Conservation (phyloP, 108 stramenopile species). For the Ochromonas danica region DNA sequence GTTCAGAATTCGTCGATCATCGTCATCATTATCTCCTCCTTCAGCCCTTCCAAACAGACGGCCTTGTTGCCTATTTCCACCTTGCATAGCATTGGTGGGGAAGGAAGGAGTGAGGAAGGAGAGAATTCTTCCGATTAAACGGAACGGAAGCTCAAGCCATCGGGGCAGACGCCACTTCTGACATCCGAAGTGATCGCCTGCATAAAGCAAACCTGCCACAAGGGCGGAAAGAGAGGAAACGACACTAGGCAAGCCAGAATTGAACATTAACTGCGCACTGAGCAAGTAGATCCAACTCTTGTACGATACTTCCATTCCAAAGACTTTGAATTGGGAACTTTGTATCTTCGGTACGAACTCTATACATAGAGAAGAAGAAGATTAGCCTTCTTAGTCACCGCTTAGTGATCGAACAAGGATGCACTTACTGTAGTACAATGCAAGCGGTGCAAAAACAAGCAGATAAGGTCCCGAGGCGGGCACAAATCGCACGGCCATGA, state of each 20-base stretch:
- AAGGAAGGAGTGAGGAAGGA: too few relatives aligned
- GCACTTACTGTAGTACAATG: slow-evolving; percentile 18
- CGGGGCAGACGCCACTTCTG: neutral
- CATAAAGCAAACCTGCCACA: neutral
- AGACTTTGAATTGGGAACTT: neutral
- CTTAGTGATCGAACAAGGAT: neutral
- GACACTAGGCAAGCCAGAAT: neutral
- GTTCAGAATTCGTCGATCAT: too few relatives aligned
- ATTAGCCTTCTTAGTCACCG: neutral
- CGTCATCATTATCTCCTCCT: too few relatives aligned
- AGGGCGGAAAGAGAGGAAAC: neutral
- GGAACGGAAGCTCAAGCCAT: neutral
- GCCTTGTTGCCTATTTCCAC: too few relatives aligned
- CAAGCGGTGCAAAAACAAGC: neutral
- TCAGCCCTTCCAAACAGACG: too few relatives aligned
- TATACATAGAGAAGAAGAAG: neutral
- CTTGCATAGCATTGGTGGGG: too few relatives aligned
- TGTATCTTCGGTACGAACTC: neutral
- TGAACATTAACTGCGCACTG: neutral
- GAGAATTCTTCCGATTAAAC: too few relatives aligned
- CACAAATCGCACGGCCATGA: neutral
- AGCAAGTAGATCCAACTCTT: slow-evolving; percentile 11
- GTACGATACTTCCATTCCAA: neutral
- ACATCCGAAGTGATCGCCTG: neutral
- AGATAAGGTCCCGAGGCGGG: neutral